Evolutionary conservation across 352 stramenopile genomes (phyloP).

Genomic region (Phytophthora cryptogea): DNA sequence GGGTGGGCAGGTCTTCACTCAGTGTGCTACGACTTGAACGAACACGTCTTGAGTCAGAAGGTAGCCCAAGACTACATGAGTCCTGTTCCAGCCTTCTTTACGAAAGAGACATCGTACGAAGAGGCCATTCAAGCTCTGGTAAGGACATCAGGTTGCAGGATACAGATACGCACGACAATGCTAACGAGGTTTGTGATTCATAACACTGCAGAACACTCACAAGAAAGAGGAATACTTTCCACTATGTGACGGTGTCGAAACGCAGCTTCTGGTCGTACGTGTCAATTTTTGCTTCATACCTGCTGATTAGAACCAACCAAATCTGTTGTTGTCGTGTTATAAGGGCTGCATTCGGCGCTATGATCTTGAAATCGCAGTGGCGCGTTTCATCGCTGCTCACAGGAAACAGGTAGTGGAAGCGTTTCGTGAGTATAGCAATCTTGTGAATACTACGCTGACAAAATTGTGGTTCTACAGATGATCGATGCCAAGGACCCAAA

Average conservation of each 20-base stretch:
- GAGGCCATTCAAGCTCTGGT: constrained; percentile 76
- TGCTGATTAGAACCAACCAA: neutral
- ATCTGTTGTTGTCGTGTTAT: neutral
- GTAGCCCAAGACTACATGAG: constrained; percentile 72
- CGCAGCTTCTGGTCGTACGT: constrained; percentile 52
- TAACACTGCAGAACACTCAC: constrained; percentile 52
- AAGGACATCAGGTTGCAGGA: neutral
- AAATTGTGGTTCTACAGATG: constrained; percentile 41
- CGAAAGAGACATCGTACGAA: constrained; percentile 74
- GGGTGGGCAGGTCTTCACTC: constrained; percentile 79
- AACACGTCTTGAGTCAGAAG: constrained; percentile 79
- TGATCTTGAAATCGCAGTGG: constrained; percentile 78
- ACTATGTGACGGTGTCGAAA: constrained; percentile 67
- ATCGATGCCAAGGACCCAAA: constrained; percentile 56
- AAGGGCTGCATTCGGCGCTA: constrained; percentile 73
- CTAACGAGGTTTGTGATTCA: constrained; percentile 9
- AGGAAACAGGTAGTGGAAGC: constrained; percentile 45
- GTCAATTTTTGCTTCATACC: neutral
- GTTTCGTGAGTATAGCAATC: neutral
- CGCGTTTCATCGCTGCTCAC: constrained; percentile 72
- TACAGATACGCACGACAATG: neutral
- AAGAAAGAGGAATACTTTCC: constrained; percentile 85
- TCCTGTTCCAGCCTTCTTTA: constrained; percentile 63
- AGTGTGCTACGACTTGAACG: constrained; percentile 86
- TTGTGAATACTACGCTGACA: neutral